Base-by-base conservation (phyloP, 352 stramenopile genomes). In the Globisporangium solare region DNA sequence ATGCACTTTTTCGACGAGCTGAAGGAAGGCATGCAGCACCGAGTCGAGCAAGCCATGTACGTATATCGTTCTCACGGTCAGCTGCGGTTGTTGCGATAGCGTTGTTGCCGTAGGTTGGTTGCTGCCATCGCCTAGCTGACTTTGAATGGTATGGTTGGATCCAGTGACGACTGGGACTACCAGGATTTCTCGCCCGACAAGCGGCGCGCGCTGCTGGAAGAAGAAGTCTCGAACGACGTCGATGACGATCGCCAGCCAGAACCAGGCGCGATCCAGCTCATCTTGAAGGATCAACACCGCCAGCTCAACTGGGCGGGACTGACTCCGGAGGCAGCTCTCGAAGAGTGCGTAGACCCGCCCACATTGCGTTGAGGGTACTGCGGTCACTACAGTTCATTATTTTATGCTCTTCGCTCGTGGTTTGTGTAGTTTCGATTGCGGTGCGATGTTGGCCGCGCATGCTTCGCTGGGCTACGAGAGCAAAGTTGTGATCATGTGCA, bases 121-220 rank as follows among this genome's bases (percentile, higher is more conserved):
- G 39, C 12, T 56, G n/a, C 6, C n/a, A 11, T 39, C 31, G 42
- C 37, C 13, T 21, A 15, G 27, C 27, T 35, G 27, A 35, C 27
- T 35, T 7, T 35, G 27, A 35, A 35, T 35, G 27, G 1, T 35
- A 6, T 35, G 27, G 5, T 11, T 54, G 15, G 5, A 1, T 4
- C 13, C 35, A 88, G 77, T 63, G 75, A 88, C 61, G 75, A 86
- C 51, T 88, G 77, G 77, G 77, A 88, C 61, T 88, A 80, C 54
- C 77, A 86, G 55, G 73, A 83, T 57, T 88, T 88, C 47, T 79
- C 75, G 5, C 77, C 75, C 0, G 77, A 88, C 58, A 84, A 83
- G 64, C 67, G 77, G n/a, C 76, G 66, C 32, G 70, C 77, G 14
- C 56, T 88, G 43, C 67, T 88, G 0, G 77, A 84, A 5, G 72